These are phyloP conservation scores for bread wheat (Triticum aestivum) DNA, from an alignment of 176 grass and related monocot genomes.

Conservation along the genomic window IWGSC_CS_RefSeq_v2.1 NC_057799.1:91042120-91042619, in stretches of 20 bases:
- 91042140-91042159: slow-evolving; percentile 34
- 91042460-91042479: slow-evolving; percentile 64
- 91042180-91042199: slow-evolving; percentile 43
- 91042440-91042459: slow-evolving; percentile 26
- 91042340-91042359: slow-evolving; percentile 9
- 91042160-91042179: slow-evolving; percentile 12
- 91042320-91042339: background rate
- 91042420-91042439: slow-evolving; percentile 37
- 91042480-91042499: slow-evolving; percentile 67
- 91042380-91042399: slow-evolving; percentile 28
- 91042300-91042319: slow-evolving; percentile 39
- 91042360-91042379: slow-evolving; percentile 57
- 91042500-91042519: slow-evolving; percentile 64
- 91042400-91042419: slow-evolving; percentile 30
- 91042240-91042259: background rate
- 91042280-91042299: slow-evolving; percentile 38
- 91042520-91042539: slow-evolving; percentile 47
- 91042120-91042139: slow-evolving; percentile 35
- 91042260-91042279: slow-evolving; percentile 31
- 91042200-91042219: slow-evolving; percentile 29
- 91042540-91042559: background rate
- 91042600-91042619: slow-evolving; percentile 41
- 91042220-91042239: slow-evolving; percentile 20
- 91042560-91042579: background rate
- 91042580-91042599: slow-evolving; percentile 42